Evolutionary conservation across 129 eudicot genomes (phyloP).

Genomic region (Oenanthe sinensis): DNA sequence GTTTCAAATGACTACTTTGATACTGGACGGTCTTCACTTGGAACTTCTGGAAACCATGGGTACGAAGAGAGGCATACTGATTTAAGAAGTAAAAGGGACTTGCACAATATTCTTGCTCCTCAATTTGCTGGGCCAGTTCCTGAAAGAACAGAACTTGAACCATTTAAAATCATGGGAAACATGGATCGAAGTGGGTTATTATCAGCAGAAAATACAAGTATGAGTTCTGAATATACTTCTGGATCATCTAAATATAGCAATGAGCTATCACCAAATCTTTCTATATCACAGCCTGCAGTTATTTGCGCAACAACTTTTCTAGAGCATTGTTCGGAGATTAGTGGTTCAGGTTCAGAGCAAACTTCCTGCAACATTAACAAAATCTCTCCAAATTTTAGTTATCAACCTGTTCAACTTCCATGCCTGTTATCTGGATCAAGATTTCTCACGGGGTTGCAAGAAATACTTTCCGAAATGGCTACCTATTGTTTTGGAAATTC

Average conservation of each 20-base stretch:
- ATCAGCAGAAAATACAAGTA: conserved; percentile 25
- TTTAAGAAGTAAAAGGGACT: conserved; percentile 43
- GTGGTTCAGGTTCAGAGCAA: conserved; percentile 22
- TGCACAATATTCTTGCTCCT: conserved; percentile 22
- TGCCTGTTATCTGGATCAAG: conserved; percentile 46
- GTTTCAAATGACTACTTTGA: conserved; percentile 14
- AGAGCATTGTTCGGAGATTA: conserved; percentile 42
- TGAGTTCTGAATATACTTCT: conserved; percentile 34
- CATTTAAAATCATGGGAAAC: conserved; percentile 12
- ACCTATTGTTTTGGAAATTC: conserved; percentile 45
- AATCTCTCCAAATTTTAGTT: conserved; percentile 21
- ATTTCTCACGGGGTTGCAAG: conserved; percentile 58
- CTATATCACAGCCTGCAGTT: conserved; percentile 30
- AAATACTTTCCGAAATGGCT: conserved; percentile 70
- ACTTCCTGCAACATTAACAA: conserved; percentile 20
- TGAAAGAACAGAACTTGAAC: conserved; percentile 22
- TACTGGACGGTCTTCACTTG: conserved; percentile 13
- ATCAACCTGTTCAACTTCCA: conserved; percentile 30
- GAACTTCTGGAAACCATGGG: conserved; percentile 19
- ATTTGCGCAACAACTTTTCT: not conserved
- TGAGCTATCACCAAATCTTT: conserved; percentile 63
- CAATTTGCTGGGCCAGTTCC: conserved; percentile 16
- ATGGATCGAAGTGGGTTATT: conserved; percentile 35
- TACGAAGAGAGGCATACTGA: conserved; percentile 27
- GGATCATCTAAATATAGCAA: conserved; percentile 35